Evolutionary conservation across 768 basidiomycete genomes (phyloP).

Genomic region (Suillus clintonianus): DNA sequence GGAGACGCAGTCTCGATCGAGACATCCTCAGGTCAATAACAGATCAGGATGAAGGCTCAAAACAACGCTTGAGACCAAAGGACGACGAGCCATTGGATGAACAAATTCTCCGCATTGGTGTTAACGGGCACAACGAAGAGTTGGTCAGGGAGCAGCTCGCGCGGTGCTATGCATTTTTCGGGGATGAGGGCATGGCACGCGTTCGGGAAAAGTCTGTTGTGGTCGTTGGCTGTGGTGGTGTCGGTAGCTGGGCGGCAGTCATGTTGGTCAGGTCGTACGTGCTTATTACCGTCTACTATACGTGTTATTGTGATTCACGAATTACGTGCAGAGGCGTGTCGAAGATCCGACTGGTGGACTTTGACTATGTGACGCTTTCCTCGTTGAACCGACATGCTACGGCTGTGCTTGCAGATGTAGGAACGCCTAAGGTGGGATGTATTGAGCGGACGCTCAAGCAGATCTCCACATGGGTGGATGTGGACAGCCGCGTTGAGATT

Average conservation of each 20-base stretch:
- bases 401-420: conserved; percentile 86
- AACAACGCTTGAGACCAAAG: neutral
- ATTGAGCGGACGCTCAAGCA: conserved; percentile 67
- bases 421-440: conserved; percentile 86
- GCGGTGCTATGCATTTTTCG: conserved; percentile 93
- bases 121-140: conserved; percentile 64
- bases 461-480: conserved; percentile 83
- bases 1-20: conserved; percentile 56
- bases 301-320: neutral
- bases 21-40: conserved; percentile 57
- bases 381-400: conserved; percentile 95
- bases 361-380: conserved; percentile 94
- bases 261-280: conserved; percentile 91
- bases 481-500: conserved; percentile 81
- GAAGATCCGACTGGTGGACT: conserved; percentile 83
- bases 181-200: conserved; percentile 82
- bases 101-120: neutral
- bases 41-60: conserved; percentile 12
- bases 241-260: conserved; percentile 93
- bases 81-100: neutral
- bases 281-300: neutral
- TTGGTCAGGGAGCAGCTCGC: conserved; percentile 89
- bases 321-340: conserved; percentile 60
- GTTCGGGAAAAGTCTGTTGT: conserved; percentile 78
- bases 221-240: conserved; percentile 93